Percentiles rank a stretch among this genome's conserved stretches.
Evolutionary conservation across 495 filamentous ascomycete species (phyloP).

Genomic region (Penicillium lividum): DNA sequence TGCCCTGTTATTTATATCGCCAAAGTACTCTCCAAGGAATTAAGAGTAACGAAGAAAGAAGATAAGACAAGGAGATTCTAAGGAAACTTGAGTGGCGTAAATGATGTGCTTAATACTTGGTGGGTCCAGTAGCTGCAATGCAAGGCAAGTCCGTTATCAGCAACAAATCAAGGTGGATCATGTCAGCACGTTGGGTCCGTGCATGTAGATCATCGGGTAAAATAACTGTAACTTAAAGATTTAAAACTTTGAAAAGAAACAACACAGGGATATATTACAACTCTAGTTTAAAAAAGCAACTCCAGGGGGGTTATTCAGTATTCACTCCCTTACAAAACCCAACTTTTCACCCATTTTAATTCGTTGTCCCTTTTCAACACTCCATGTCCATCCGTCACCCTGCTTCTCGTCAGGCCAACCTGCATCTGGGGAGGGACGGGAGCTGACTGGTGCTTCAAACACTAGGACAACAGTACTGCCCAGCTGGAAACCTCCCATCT

Average conservation of each 20-base stretch:
- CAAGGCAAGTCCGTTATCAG: neutral
- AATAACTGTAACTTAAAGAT: too few relatives aligned
- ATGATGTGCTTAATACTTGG: neutral
- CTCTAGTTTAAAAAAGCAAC: too few relatives aligned
- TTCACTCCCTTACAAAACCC: slow-evolving; percentile 57
- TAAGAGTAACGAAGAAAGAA: too few relatives aligned
- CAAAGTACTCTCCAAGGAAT: too few relatives aligned
- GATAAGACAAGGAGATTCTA: too few relatives aligned
- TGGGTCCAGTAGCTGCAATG: neutral
- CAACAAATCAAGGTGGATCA: slow-evolving; percentile 9
- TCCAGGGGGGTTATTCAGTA: neutral
- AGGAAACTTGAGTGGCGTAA: neutral
- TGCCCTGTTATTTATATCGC: too few relatives aligned
- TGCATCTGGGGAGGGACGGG: slow-evolving; percentile 63
- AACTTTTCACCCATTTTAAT: slow-evolving; percentile 86
- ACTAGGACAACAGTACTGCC: slow-evolving; percentile 95
- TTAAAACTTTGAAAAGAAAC: too few relatives aligned
- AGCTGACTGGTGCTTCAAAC: slow-evolving; percentile 85
- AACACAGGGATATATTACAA: slow-evolving; percentile 20
- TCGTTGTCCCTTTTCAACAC: slow-evolving; percentile 78
- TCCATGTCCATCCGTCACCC: slow-evolving; percentile 77
- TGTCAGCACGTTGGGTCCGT: slow-evolving; percentile 2
- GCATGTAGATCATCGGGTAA: neutral
- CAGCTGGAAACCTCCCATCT: slow-evolving; percentile 98
- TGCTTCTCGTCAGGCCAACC: slow-evolving; percentile 57